Conservation (phyloP, 2,329 filamentous ascomycete genomes). For the Didymella pinodella region DNA sequence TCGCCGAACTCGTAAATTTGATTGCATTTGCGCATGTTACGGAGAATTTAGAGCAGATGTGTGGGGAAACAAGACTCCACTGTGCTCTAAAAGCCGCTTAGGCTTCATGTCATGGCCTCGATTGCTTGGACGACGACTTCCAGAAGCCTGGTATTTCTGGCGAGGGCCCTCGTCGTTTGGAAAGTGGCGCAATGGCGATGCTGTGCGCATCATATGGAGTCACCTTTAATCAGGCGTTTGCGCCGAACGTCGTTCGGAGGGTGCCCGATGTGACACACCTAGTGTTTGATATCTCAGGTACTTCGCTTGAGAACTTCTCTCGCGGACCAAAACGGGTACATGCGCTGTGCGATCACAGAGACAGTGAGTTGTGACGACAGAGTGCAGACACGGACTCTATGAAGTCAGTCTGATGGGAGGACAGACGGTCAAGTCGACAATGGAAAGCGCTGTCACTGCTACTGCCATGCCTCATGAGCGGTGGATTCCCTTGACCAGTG, state of each 20-base stretch:
- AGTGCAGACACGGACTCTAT: not conserved
- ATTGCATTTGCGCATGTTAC: constrained; percentile 2
- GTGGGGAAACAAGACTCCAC: constrained; percentile 7
- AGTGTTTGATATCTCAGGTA: not conserved
- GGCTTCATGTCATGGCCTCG: not conserved
- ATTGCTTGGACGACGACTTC: constrained; percentile 1
- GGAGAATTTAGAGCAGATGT: not conserved
- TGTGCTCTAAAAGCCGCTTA: not conserved
- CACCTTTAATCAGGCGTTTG: constrained; percentile 11
- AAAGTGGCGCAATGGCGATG: not conserved
- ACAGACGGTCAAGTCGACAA: not conserved
- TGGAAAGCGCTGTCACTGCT: not conserved
- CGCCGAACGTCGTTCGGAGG: constrained; percentile 12
- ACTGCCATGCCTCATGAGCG: not conserved
- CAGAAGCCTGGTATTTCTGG: not conserved
- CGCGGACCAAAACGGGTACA: not conserved
- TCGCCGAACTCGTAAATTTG: constrained; percentile 5
- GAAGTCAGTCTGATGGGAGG: not conserved
- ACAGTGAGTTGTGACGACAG: not conserved
- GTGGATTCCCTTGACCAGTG: not conserved
- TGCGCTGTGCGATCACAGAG: not conserved
- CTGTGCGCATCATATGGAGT: constrained; percentile 1
- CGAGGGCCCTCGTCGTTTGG: not conserved
- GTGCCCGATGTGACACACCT: constrained; percentile 15
- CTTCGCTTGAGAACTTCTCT: not conserved